Base-by-base conservation (phyloP, 768 basidiomycete species). In the Galerina sulciceps region DNA sequence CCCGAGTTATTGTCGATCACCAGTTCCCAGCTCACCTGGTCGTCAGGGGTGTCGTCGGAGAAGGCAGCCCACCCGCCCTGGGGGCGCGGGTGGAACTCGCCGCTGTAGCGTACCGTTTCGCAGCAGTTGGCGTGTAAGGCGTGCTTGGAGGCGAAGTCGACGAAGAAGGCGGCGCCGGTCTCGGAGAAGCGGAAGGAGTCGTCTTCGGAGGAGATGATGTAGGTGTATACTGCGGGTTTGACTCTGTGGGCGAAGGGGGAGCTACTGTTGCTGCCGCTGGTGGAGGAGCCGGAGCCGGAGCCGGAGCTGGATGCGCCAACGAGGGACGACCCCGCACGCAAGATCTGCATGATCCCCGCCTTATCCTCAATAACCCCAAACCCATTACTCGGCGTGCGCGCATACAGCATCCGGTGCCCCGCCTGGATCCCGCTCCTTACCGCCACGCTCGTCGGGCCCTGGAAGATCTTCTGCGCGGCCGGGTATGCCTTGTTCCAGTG, bases 1-100 rank as follows among this genome's bases (percentile, higher is more conserved):
- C 93, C 93, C 64, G 85, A 88, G 67, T 90, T 90, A 66, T 95
- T 94, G 70, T 94, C 93, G 66, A 94, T 84, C 61, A 93, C 87
- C 34, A 94, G 71, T 71, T 94, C 91, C 90, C 93, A 95, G 34
- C 75, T 70, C 43, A 88, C 85, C 5, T 81, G 76, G 4, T 77
- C 77, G 62, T 90, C 89, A 1, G 73, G 67, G 1, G 69, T 79
- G 35, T 69, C 72, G 62, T 91, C 89, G 43, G 70, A 75, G 74
- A 91, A 90, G 59, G 68, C 76, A 46, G 72, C 79, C 88, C 85
- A 94, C 2, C 86, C 92, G 50, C 84, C 89, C 53, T 70, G 79
- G 18, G 86, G 89, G 18, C 91, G 80, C 15, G 86, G 86, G 69
- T 93, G 91, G 68, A 93, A 93, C 74, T 93, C 91, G 20, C 91